Base-by-base conservation (phyloP, 805 yeast species). In the Jamesozyma gamospora region DNA sequence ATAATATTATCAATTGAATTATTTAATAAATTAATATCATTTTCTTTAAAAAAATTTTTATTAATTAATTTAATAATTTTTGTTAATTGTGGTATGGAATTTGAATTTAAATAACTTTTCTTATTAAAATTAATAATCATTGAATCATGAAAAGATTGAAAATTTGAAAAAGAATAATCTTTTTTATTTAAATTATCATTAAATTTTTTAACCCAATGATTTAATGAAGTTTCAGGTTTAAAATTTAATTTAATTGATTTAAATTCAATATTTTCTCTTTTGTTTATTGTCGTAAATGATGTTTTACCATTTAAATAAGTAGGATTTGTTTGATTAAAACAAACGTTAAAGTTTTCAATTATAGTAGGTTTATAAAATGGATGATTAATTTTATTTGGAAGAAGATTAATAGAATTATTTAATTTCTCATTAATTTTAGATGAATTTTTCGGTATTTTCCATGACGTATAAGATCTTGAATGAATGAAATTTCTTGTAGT, bases 301-400 rank as follows among this genome's bases (percentile, higher is more conserved):
- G 41, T 37, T 31, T 37, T 42, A 2, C 58, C 58, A 37, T 46
- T 47, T 13, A 51, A 36, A 17, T 56, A 33, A 3, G 40, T 19
- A 2, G 56, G 52, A 6, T 44, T 38, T 11, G 27, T 33, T 36
- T 52, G 55, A 13, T 45, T 39, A 13, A 42, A 42, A 36, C 59
- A 55, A n/a, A 51, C 34, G 13, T 39, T 31, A 15, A 56, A 49
- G 32, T 48, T 49, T 34, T 57, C 62, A 8, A 46, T 30, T 4
- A 40, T 24, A 21, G 48, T 44, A 12, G 56, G 54, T 11, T 35
- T 38, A 38, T 56, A 58, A 40, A 55, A 56, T 8, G 61, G 56
- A 36, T 58, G 62, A 3, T 48, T 37, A 4, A 50, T 41, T 24
- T 48, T 45, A 13, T 38, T 21, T 21, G 24, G 24, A 6, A 21